phyloP scores from a whole-genome alignment of 257 asterid species.

The Primulina eburnea region DNA sequence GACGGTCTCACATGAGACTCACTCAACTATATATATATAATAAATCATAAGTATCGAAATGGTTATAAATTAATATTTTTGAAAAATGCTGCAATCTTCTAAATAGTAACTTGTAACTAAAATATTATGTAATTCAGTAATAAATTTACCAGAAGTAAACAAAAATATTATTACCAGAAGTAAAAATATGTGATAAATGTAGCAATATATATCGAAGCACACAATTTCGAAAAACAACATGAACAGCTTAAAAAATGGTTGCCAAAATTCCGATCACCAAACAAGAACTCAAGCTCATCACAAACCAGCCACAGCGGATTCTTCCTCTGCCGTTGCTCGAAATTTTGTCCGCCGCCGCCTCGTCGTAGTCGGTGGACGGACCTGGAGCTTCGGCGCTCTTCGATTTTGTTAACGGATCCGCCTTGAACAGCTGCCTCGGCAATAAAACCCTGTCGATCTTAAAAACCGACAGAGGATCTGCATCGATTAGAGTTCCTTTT shows the following conservation, averaged over 20 bases:
- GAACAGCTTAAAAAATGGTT: not conserved
- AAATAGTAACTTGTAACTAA: too few species aligned
- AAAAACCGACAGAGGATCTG: slow-evolving; percentile 50
- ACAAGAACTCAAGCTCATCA: not conserved
- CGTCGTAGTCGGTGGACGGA: not conserved
- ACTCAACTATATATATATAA: too few species aligned
- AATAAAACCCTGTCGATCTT: slow-evolving; percentile 49
- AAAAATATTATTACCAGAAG: too few species aligned
- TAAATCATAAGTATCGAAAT: too few species aligned
- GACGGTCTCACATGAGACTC: too few species aligned
- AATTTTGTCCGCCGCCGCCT: not conserved
- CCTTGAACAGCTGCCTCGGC: slow-evolving; percentile 59
- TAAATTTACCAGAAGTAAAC: too few species aligned
- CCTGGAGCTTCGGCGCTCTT: not conserved
- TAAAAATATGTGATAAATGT: too few species aligned
- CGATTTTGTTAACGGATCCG: slow-evolving; percentile 21
- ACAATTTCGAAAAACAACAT: not conserved
- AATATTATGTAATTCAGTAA: too few species aligned
- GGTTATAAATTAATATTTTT: too few species aligned
- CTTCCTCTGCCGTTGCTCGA: not conserved
- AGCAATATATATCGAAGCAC: not conserved
- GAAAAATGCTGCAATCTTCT: too few species aligned
- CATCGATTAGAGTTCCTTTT: slow-evolving; percentile 43
- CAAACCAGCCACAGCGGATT: not conserved
- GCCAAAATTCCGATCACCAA: not conserved